Base-by-base conservation (phyloP, 371 early-diverging fungal species). In the Saksenaea oblongispora region DNA sequence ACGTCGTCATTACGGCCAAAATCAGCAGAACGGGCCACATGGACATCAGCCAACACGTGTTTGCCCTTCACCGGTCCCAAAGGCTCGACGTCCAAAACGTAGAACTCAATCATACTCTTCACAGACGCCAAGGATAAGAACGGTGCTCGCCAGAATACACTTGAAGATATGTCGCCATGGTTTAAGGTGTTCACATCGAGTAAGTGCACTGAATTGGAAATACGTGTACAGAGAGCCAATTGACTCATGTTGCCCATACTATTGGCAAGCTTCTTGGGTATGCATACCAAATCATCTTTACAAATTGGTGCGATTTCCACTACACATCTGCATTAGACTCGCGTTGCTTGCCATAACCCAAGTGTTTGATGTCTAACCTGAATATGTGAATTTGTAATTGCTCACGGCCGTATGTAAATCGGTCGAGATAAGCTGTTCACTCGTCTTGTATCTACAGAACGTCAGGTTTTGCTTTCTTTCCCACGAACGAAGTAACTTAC, bases 271-370 rank as follows among this genome's bases (percentile, higher is more conserved):
- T 95, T 95, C 31, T 83, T 73, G 18, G 96, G 92, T 66, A 99
- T 78, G 63, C 91, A 93, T 5, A 99, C 84, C 57, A 99, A 74
- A 83, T 99, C 99, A 76, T 99, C 98, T 80, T 92, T 94, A 87
- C 99, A 98, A 41, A 99, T 83, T 15, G 99, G 99, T 31, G 93
- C 90, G 66, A 99, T 87, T 82, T 99, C 99, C 22, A 97, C 89
- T 35, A 96, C 92, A 76, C 91, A 95, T 13, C 14, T 13, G 3
- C 26, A 17, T 35, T 5, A 54, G 34, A 22, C 28, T 31, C 11
- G 15, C 34, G 11, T 35, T 51, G 53, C 18, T 18, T 34, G 0
- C n/a, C 10, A 27, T 13, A 5, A 4, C 4, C 51, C 10, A 8
- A 34, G 18, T 0, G 5, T 37, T 42, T 35, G 15, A 39, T 5